These are phyloP conservation scores for Oryza coarctata DNA, from an alignment of 176 grass and related monocot genomes.

Conservation along the genomic window DNA sequence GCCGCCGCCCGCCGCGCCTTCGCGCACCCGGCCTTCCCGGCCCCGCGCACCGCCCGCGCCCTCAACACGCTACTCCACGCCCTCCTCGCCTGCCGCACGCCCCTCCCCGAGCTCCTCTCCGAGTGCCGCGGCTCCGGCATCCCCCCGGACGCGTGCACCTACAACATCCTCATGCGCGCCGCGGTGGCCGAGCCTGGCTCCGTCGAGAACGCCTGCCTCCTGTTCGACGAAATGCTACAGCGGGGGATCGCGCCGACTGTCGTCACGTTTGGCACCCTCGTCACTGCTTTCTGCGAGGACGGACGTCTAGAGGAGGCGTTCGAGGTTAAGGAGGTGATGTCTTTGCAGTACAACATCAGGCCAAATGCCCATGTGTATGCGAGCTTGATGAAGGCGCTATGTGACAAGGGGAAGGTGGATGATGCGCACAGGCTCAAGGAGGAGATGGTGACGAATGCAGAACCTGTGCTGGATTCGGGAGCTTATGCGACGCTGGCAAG, in stretches of 20 bases:
- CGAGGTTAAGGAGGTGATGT: conserved; percentile 51
- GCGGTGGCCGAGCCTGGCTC: conserved; percentile 2
- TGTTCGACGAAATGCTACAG: conserved; percentile 69
- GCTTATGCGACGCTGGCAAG: conserved; percentile 57
- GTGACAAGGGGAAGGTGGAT: conserved; percentile 42
- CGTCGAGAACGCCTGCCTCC: conserved; percentile 16
- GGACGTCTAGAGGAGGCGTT: conserved; percentile 43
- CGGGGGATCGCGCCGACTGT: conserved; percentile 39
- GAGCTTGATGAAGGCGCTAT: conserved; percentile 61
- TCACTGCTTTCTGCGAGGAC: conserved; percentile 38
- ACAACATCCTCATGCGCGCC: conserved; percentile 50
- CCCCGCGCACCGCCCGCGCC: conserved; percentile 45
- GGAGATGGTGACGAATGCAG: conserved; percentile 31
- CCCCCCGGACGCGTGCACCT: conserved; percentile 40
- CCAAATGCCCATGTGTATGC: conserved; percentile 54
- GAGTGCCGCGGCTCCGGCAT: conserved; percentile 27
- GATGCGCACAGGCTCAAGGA: conserved; percentile 53
- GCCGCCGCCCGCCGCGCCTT: conserved; percentile 41
- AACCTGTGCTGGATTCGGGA: conserved; percentile 32
- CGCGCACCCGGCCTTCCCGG: conserved; percentile 46
- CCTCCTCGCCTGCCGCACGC: conserved; percentile 30
- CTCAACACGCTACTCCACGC: conserved; percentile 64
- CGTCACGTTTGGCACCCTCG: conserved; percentile 55
- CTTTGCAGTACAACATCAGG: conserved; percentile 18
- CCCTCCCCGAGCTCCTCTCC: conserved; percentile 6